A percentile compares a stretch with the other conserved stretches of the same genome.
Evolutionary conservation across 768 basidiomycete genomes (phyloP).

Genomic region (Leucogyrophana mollusca): DNA sequence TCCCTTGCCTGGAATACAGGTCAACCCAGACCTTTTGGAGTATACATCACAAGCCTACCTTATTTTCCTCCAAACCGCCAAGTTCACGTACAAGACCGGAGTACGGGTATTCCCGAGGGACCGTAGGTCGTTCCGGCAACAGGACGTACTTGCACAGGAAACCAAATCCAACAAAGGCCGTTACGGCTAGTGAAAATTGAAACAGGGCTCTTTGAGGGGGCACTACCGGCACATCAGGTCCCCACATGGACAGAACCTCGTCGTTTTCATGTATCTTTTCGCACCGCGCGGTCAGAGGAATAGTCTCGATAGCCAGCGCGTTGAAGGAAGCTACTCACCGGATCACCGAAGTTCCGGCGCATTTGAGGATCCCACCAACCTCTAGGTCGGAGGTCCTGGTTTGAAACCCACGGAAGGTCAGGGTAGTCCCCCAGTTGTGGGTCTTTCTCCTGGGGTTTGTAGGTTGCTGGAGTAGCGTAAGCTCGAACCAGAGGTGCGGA

Average conservation of each 20-base stretch:
- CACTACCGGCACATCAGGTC: conserved; percentile 70
- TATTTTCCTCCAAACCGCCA: conserved; percentile 76
- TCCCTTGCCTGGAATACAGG: conserved; percentile 32
- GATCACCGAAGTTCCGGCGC: conserved; percentile 79
- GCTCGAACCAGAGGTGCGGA: conserved; percentile 1
- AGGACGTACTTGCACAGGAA: conserved; percentile 54
- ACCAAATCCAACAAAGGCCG: conserved; percentile 65
- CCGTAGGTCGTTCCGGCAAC: conserved; percentile 59
- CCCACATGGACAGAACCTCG: conserved; percentile 85
- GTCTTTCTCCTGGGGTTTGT: conserved; percentile 40
- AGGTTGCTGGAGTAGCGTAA: conserved; percentile 25
- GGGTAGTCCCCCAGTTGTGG: conserved; percentile 77
- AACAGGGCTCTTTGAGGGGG: conserved; percentile 58
- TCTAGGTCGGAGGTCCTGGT: conserved; percentile 58
- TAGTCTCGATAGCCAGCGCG: conserved; percentile 2
- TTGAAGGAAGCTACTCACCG: conserved; percentile 43
- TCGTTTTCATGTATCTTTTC: conserved; percentile 76
- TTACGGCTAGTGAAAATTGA: conserved; percentile 61
- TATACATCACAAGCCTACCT: conserved; percentile 43
- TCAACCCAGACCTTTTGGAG: not conserved
- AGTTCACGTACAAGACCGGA: conserved; percentile 74
- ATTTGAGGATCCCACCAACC: conserved; percentile 79
- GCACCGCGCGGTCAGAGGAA: conserved; percentile 12
- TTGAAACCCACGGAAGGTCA: conserved; percentile 62
- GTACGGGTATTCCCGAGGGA: conserved; percentile 76